Evolutionary conservation across 2,329 filamentous ascomycete species (phyloP).

Genomic region (Penicillium hesseltinei): DNA sequence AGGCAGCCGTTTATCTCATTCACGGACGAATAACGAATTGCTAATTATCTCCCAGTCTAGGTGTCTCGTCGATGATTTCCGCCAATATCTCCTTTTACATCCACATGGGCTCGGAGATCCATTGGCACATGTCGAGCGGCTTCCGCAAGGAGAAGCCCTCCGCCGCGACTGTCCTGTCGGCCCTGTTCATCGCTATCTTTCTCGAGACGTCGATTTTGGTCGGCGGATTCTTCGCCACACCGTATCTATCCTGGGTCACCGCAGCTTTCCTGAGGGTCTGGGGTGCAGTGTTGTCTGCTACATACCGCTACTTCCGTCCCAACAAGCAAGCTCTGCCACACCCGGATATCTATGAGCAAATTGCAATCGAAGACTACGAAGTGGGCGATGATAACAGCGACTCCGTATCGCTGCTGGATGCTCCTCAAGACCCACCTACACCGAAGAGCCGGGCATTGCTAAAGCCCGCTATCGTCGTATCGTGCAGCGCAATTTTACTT

Average conservation of each 20-base stretch:
- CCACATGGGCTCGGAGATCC: conserved; percentile 22
- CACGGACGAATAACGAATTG: not conserved
- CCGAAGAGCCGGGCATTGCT: not conserved
- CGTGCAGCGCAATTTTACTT: conserved; percentile 2
- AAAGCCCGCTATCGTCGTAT: conserved; percentile 9
- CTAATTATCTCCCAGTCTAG: conserved; percentile 10
- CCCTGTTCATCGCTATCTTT: conserved; percentile 14
- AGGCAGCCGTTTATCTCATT: not conserved
- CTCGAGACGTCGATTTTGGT: conserved; percentile 8
- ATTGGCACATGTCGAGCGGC: conserved; percentile 20
- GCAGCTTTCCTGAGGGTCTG: conserved; percentile 10
- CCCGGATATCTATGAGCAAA: conserved; percentile 18
- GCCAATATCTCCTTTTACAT: conserved; percentile 24
- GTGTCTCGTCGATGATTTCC: conserved; percentile 15
- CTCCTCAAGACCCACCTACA: not conserved
- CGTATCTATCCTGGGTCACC: conserved; percentile 11
- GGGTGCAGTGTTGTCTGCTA: conserved; percentile 6
- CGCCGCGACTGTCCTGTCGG: conserved; percentile 13
- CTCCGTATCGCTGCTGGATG: conserved; percentile 6
- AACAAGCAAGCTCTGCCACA: conserved; percentile 11
- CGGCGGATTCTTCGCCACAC: conserved; percentile 14
- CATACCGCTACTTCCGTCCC: not conserved
- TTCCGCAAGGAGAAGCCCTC: conserved; percentile 14
- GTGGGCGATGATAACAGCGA: conserved; percentile 12
- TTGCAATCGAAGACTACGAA: conserved; percentile 20